These are phyloP conservation scores for Aspergillus latus DNA, from an alignment of 2,329 filamentous ascomycete genomes.

Conservation along the genomic window DNA sequence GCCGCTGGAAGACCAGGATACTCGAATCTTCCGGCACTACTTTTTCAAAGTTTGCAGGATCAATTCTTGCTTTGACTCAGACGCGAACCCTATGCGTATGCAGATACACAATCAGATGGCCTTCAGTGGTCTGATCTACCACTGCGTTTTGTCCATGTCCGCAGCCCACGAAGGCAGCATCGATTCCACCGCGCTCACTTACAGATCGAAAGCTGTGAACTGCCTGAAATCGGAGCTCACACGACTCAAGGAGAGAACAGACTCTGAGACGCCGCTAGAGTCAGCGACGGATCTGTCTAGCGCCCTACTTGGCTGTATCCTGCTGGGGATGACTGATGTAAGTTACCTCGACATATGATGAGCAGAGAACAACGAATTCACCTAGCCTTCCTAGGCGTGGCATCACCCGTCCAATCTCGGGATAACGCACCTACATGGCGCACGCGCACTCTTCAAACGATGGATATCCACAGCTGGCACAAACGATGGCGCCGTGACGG, in stretches of 20 bases:
- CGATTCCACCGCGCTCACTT: not conserved
- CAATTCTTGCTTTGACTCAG: not conserved
- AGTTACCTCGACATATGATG: not conserved
- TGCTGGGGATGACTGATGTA: not conserved
- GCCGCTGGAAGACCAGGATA: not conserved
- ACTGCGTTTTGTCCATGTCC: conserved; percentile 13
- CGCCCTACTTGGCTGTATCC: not conserved
- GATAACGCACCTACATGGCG: not conserved
- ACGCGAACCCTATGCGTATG: not conserved
- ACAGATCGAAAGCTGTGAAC: not conserved
- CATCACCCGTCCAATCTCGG: not conserved
- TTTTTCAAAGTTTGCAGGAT: not conserved
- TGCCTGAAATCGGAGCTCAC: no score
- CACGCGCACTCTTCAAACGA: not conserved
- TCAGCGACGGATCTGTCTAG: not conserved
- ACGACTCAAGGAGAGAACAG: no score
- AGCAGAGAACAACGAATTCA: no score
- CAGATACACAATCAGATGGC: conserved; percentile 4
- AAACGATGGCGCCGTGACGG: not conserved
- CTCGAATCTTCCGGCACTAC: not conserved
- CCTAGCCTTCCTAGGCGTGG: not conserved
- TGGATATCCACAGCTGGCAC: not conserved
- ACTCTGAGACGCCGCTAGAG: no score
- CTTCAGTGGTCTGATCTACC: conserved; percentile 4
- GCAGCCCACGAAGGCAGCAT: conserved; percentile 7